phyloP scores from a whole-genome alignment of 176 grass and related monocot genomes.

The Puccinellia tenuiflora region DNA sequence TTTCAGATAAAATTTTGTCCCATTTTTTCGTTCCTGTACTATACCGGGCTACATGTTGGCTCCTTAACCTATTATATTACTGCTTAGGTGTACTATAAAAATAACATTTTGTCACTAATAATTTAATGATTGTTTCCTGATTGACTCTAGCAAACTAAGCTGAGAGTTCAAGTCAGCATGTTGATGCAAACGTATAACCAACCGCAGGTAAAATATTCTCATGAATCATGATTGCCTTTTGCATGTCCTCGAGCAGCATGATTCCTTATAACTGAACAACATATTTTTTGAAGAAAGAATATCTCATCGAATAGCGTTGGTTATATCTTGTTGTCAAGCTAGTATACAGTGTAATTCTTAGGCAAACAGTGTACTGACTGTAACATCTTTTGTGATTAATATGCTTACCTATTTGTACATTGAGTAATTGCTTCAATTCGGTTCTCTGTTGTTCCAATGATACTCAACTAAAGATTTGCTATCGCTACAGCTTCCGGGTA shows the following conservation, averaged over 20 bases:
- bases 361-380: neutral
- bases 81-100: neutral
- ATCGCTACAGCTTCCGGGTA: neutral
- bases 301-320: neutral
- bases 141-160: constrained; percentile 29
- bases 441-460: neutral
- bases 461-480: neutral
- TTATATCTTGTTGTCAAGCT: constrained; percentile 15
- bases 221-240: constrained; percentile 21
- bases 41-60: neutral
- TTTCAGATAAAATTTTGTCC: neutral
- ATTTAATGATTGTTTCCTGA: constrained; percentile 32
- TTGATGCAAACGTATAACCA: constrained; percentile 23
- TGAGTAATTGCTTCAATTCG: constrained; percentile 2
- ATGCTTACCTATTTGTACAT: neutral
- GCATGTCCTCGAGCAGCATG: neutral
- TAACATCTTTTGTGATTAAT: neutral
- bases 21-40: constrained; percentile 8
- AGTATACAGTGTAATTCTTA: neutral
- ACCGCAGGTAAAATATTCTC: constrained; percentile 19
- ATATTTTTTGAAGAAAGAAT: neutral
- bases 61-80: constrained; percentile 15
- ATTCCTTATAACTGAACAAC: constrained; percentile 4
- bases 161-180: constrained; percentile 11
- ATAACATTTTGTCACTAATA: neutral